phyloP scores from a whole-genome alignment of 768 basidiomycete species.

The Aureoboletus auriporus region DNA sequence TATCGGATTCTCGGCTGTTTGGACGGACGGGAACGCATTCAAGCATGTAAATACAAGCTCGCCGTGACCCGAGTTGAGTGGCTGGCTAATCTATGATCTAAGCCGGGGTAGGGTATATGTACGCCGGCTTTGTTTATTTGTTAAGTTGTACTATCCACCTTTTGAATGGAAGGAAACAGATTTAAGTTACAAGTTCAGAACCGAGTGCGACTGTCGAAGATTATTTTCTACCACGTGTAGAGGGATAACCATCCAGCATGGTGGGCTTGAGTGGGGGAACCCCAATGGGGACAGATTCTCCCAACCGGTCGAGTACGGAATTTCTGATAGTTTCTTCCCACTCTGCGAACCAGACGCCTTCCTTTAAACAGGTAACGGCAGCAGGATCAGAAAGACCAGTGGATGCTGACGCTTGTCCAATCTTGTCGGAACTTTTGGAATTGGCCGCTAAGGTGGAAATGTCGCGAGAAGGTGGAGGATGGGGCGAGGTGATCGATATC shows the following conservation, averaged over 20 bases:
- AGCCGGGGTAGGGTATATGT: no score
- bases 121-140: no score
- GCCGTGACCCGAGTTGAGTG: neutral
- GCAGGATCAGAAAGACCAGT: conserved; percentile 23
- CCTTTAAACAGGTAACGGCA: conserved; percentile 50
- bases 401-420: conserved; percentile 20
- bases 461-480: no score
- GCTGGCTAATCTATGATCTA: no score
- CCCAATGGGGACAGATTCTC: conserved; percentile 29
- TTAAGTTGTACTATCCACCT: no score
- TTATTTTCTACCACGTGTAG: neutral
- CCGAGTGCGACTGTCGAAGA: neutral
- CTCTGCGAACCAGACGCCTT: conserved; percentile 74
- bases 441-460: neutral
- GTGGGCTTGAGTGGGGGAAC: conserved; percentile 12
- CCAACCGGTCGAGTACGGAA: conserved; percentile 49
- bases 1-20: conserved; percentile 24
- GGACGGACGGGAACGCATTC: conserved; percentile 28
- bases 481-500: no score
- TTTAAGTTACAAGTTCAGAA: no score
- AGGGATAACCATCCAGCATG: conserved; percentile 25
- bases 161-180: no score
- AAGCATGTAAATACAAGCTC: conserved; percentile 10
- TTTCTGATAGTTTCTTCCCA: conserved; percentile 71
- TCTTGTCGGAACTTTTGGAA: conserved; percentile 1